Evolutionary conservation across 83 land plant genomes (phyloP), one percentile per base, ranked within the genome.

Genomic region (Thuja plicata): DNA sequence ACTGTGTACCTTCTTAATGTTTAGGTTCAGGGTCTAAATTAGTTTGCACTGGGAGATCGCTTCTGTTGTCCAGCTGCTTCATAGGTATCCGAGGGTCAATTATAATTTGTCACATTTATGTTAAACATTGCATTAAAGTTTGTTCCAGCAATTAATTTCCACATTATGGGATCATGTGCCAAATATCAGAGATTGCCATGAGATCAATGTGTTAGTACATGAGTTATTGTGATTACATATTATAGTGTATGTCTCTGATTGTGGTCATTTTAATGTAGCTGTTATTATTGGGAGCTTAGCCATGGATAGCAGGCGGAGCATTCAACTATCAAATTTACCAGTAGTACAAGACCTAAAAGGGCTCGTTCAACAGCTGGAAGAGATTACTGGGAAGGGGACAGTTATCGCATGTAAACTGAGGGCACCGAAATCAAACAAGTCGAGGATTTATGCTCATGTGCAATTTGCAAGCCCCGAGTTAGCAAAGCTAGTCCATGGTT

Each of bases 361-460:
- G 41, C 88, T 94, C 32, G 88, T 90, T 86, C 76, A 89, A 13
- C 90, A 90, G 74, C 82, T 96, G 87, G 95, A 94, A 90, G 38
- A 15, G 9, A 15, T 78, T 46, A 91, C 91, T 7, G 95, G 96
- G 19, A 46, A 83, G 35, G 93, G 92, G 21, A 89, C 93, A n/a
- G 91, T 96, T 43, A 87, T 48, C 62, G 92, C 92, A 10, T 88
- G 91, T 32, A 91, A 91, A 84, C 55, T 89, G 86, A 89, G 90
- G 82, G 38, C 79, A 52, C 17, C 87, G 27, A 86, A 86, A 52
- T 55, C 62, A 35, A 17, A 13, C 30, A 87, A 57, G 70, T 34
- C 86, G 4, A 88, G 43, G 73, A 82, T 88, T 17, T 89, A 46
- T 88, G 92, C 89, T 15, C 52, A 86, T 7, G 93, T 90, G 34